Conservation (phyloP, 1,139 yeast species). For the Geotrichum macrosporum region DNA sequence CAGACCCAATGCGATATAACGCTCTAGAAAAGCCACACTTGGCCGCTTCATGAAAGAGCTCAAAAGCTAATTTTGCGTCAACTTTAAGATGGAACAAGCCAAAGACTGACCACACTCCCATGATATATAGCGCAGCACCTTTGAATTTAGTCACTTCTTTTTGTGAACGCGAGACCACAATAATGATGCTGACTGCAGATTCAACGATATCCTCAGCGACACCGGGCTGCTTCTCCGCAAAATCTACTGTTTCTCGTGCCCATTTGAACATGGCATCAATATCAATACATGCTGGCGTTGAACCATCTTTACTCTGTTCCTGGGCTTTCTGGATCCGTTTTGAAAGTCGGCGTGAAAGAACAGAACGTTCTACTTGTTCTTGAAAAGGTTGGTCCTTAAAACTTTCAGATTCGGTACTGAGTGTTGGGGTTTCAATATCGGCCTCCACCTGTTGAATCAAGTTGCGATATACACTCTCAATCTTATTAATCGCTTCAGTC, state of each 20-base stretch:
- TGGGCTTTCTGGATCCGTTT: neutral
- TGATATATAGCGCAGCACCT: slow-evolving; percentile 33
- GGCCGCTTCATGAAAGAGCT: slow-evolving; percentile 33
- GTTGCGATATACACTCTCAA: slow-evolving; percentile 26
- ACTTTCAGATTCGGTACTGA: neutral
- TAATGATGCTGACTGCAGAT: slow-evolving; percentile 31
- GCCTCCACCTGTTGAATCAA: slow-evolving; percentile 23
- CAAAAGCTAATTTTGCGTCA: slow-evolving; percentile 29
- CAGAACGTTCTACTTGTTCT: neutral
- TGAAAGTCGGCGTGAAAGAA: slow-evolving; percentile 4
- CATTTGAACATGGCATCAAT: slow-evolving; percentile 25
- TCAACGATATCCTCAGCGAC: slow-evolving; percentile 26
- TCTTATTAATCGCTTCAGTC: slow-evolving; percentile 28
- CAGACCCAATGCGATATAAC: slow-evolving; percentile 37
- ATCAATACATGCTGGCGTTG: neutral
- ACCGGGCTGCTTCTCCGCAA: slow-evolving; percentile 32
- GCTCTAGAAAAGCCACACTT: slow-evolving; percentile 35
- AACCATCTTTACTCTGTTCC: neutral
- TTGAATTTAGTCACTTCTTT: slow-evolving; percentile 26
- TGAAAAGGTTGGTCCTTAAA: neutral
- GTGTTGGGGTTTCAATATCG: neutral
- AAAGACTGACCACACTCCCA: slow-evolving; percentile 34
- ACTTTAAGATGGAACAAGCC: slow-evolving; percentile 30
- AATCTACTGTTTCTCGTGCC: slow-evolving; percentile 36
- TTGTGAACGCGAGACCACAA: slow-evolving; percentile 25